Percentiles rank a stretch among this genome's conserved stretches.
phyloP scores from a whole-genome alignment of 140 eudicot genomes.

The Flaveria floridana region DNA sequence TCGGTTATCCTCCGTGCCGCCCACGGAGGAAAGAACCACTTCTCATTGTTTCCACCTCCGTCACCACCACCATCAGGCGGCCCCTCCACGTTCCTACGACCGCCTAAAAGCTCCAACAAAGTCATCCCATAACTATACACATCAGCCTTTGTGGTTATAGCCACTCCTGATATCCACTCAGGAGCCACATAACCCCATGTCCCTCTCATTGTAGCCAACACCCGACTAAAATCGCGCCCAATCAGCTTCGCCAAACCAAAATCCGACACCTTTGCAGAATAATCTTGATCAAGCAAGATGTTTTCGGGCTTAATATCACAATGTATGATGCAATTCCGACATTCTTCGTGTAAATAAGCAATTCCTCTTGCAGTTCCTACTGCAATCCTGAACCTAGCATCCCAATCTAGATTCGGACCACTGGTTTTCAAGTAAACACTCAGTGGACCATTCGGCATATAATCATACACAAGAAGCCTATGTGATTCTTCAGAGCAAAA shows the following conservation, averaged over 20 bases:
- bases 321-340: conserved; percentile 78
- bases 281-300: conserved; percentile 65
- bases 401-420: conserved; percentile 72
- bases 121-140: conserved; percentile 98
- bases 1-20: conserved; percentile 62
- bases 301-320: conserved; percentile 93
- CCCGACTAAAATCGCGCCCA: conserved; percentile 85
- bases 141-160: conserved; percentile 83
- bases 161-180: conserved; percentile 95
- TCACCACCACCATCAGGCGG: conserved; percentile 55
- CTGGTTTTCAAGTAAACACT: conserved; percentile 59
- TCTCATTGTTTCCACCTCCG: conserved; percentile 44
- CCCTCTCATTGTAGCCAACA: conserved; percentile 88
- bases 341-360: conserved; percentile 84
- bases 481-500: conserved; percentile 74
- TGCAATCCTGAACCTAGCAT: conserved; percentile 67
- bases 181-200: conserved; percentile 98
- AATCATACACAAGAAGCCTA: conserved; percentile 86
- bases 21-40: conserved; percentile 99
- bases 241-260: conserved; percentile 83
- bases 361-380: conserved; percentile 81
- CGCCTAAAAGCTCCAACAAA: conserved; percentile 72
- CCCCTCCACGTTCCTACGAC: conserved; percentile 80
- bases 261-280: conserved; percentile 78
- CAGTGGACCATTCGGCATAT: conserved; percentile 87